Conservation (phyloP, 495 filamentous ascomycete genomes). For the Ascodesmis nigricans region DNA sequence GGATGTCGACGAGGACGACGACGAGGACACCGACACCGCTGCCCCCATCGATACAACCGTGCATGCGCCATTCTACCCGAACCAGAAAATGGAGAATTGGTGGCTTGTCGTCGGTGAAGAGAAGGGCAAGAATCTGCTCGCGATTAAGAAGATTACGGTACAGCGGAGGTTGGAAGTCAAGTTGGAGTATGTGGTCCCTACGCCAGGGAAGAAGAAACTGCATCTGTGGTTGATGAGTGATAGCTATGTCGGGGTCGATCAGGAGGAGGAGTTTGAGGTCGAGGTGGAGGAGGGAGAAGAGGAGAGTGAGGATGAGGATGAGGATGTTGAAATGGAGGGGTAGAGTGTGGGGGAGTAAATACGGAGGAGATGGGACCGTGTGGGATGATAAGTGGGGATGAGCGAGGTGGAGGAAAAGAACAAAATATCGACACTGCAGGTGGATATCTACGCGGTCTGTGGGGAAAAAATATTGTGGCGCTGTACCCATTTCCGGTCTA, state of each 20-base stretch:
- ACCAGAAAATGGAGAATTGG: slow-evolving; percentile 82
- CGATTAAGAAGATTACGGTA: slow-evolving; percentile 86
- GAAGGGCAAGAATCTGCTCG: slow-evolving; percentile 64
- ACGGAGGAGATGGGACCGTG: not conserved
- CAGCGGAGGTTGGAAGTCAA: slow-evolving; percentile 50
- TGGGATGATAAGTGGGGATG: too few relatives aligned
- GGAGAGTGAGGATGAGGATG: slow-evolving; percentile 70
- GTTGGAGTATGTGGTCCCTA: slow-evolving; percentile 74
- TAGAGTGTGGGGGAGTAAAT: not conserved
- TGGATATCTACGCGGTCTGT: too few relatives aligned
- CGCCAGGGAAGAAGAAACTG: slow-evolving; percentile 63
- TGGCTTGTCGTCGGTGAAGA: slow-evolving; percentile 91
- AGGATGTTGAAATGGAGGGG: slow-evolving; percentile 37
- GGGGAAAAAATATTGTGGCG: too few relatives aligned
- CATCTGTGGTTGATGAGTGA: slow-evolving; percentile 93
- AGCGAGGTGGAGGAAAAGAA: too few relatives aligned
- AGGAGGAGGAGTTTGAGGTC: slow-evolving; percentile 73
- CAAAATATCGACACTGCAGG: too few relatives aligned
- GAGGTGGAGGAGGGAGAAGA: slow-evolving; percentile 83
- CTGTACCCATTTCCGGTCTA: too few relatives aligned
- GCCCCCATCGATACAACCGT: slow-evolving; percentile 67
- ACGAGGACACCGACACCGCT: slow-evolving; percentile 45
- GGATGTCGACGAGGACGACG: slow-evolving; percentile 40
- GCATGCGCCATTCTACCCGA: slow-evolving; percentile 88
- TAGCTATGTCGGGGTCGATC: slow-evolving; percentile 85